Percentiles rank a stretch among this genome's conserved stretches.
Conservation (phyloP, 2,329 filamentous ascomycete genomes). For the Pestalotiopsis sp. region DNA sequence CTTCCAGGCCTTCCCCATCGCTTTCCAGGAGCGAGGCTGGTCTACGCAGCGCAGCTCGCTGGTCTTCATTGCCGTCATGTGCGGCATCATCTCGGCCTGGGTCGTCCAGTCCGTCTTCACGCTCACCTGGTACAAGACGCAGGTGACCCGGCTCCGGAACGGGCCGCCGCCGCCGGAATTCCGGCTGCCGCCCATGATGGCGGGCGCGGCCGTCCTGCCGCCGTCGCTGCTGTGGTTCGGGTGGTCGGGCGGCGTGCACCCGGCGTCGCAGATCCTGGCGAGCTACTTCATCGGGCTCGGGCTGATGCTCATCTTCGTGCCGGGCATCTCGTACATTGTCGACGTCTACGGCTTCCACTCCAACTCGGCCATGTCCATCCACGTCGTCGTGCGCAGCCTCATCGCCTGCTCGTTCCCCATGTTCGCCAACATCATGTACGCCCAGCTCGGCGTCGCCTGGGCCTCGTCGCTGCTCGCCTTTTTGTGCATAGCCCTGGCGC, state of each 20-base stretch:
- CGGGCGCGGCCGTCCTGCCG: slow-evolving; percentile 41
- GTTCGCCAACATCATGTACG: slow-evolving; percentile 20
- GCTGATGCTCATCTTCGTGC: slow-evolving; percentile 20
- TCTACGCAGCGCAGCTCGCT: slow-evolving; percentile 37
- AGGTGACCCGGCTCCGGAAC: slow-evolving; percentile 20
- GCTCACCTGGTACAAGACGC: slow-evolving; percentile 16
- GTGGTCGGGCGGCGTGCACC: slow-evolving; percentile 39
- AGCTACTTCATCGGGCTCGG: slow-evolving; percentile 19
- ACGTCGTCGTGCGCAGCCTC: slow-evolving; percentile 19
- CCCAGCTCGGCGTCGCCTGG: slow-evolving; percentile 19
- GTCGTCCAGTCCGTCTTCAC: slow-evolving; percentile 19
- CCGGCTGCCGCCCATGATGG: slow-evolving; percentile 46
- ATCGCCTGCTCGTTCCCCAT: slow-evolving; percentile 21
- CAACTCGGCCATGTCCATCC: slow-evolving; percentile 22
- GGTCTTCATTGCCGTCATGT: slow-evolving; percentile 41
- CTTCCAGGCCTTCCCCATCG: slow-evolving; percentile 47
- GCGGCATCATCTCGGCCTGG: slow-evolving; percentile 34
- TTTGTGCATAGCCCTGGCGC: slow-evolving; percentile 14
- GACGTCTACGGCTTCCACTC: slow-evolving; percentile 21
- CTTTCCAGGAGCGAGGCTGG: slow-evolving; percentile 43
- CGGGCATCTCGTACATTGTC: slow-evolving; percentile 21
- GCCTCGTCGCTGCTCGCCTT: slow-evolving; percentile 21
- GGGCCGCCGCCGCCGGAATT: slow-evolving; percentile 41
- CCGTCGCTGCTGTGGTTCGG: slow-evolving; percentile 52
- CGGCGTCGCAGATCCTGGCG: slow-evolving; percentile 18